phyloP scores from a whole-genome alignment of 257 asterid genomes.

The Asclepias syriaca region DNA sequence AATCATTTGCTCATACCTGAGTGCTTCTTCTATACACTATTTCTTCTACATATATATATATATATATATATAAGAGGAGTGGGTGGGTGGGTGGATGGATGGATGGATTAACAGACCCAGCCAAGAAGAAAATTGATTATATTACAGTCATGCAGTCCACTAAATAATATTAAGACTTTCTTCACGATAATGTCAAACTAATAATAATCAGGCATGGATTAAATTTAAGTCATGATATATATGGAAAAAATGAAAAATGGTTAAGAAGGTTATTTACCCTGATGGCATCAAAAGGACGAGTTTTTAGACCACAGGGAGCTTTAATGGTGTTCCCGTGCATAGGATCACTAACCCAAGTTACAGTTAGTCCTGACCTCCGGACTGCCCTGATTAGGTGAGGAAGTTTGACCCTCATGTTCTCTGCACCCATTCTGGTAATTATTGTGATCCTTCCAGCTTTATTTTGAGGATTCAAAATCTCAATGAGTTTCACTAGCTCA shows the following conservation, averaged over 20 bases:
- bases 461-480: constrained; percentile 65
- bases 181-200: neutral
- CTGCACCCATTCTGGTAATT: constrained; percentile 88
- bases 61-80: neutral
- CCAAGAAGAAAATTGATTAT: neutral
- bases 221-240: neutral
- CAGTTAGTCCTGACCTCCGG: constrained; percentile 71
- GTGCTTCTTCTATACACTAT: neutral
- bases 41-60: neutral
- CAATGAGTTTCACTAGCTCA: constrained; percentile 69
- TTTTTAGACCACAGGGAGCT: constrained; percentile 86
- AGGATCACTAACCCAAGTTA: constrained; percentile 88
- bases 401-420: constrained; percentile 84
- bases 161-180: neutral
- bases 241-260: neutral
- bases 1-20: constrained; percentile 1
- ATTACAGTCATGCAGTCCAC: constrained; percentile 4
- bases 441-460: constrained; percentile 75
- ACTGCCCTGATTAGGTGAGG: constrained; percentile 81
- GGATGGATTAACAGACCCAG: neutral
- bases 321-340: constrained; percentile 90
- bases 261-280: constrained; percentile 41
- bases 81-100: neutral
- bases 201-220: neutral
- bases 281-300: constrained; percentile 78